Conservation (phyloP, 2,329 filamentous ascomycete species). For the Venturiaceae sp. region DNA sequence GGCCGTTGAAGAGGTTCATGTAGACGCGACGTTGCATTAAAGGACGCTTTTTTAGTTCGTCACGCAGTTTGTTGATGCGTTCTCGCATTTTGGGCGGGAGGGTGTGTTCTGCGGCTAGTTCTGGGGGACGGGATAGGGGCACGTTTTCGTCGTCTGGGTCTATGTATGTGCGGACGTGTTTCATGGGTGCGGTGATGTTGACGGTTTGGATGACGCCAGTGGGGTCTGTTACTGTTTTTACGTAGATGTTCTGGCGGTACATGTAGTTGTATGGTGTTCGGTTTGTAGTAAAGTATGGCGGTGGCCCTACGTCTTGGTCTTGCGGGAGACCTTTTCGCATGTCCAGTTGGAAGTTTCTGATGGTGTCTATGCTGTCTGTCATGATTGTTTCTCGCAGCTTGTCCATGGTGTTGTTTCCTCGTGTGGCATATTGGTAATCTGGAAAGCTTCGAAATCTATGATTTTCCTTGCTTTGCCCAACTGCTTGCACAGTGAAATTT, state of each 20-base stretch:
- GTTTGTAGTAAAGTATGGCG: slow-evolving; percentile 5
- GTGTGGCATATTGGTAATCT: slow-evolving; percentile 76
- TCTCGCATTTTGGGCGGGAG: slow-evolving; percentile 50
- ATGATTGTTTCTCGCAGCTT: slow-evolving; percentile 50
- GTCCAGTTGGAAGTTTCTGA: slow-evolving; percentile 6
- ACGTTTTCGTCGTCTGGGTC: slow-evolving; percentile 52
- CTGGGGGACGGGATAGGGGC: slow-evolving; percentile 50
- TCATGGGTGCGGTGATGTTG: slow-evolving; percentile 23
- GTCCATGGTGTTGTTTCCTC: slow-evolving; percentile 57
- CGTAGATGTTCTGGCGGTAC: slow-evolving; percentile 78
- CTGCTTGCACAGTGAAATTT: slow-evolving; percentile 56
- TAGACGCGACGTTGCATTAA: slow-evolving; percentile 86
- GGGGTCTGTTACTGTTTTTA: slow-evolving; percentile 51
- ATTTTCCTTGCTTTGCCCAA: slow-evolving; percentile 66
- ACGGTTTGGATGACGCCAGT: slow-evolving; percentile 23
- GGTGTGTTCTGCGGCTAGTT: slow-evolving; percentile 39
- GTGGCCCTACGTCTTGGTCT: slow-evolving; percentile 5
- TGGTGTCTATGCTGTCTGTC: background rate
- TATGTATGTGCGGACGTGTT: slow-evolving; percentile 48
- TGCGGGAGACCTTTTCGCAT: background rate
- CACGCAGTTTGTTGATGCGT: slow-evolving; percentile 53
- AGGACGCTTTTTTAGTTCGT: slow-evolving; percentile 62
- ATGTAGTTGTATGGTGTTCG: slow-evolving; percentile 41
- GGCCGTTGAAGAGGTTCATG: slow-evolving; percentile 37
- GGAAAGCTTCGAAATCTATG: slow-evolving; percentile 73